phyloP scores from a whole-genome alignment of 1,284 basidiomycete species.

The Polyporus tsugae region DNA sequence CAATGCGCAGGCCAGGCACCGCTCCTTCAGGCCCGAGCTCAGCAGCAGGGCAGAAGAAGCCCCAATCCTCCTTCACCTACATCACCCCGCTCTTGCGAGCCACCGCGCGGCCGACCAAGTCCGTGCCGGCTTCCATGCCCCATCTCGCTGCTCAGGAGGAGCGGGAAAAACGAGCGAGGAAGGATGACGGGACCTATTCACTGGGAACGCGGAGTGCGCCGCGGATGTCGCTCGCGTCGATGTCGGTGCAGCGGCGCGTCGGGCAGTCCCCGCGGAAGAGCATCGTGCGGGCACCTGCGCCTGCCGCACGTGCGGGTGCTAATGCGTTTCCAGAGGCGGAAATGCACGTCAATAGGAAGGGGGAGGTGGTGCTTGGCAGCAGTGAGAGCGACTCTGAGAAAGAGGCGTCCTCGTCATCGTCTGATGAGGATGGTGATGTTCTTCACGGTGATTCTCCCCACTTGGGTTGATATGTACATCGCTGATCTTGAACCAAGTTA shows the following conservation, averaged over 20 bases:
- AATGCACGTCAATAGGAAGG: constrained; percentile 13
- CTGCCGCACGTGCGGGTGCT: not conserved
- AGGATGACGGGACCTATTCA: not conserved
- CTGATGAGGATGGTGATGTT: constrained; percentile 5
- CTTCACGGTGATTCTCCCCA: not conserved
- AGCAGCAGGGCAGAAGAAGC: not conserved
- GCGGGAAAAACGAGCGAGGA: not conserved
- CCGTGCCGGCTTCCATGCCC: constrained; percentile 6
- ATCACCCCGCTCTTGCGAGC: constrained; percentile 26
- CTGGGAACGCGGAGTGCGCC: constrained; percentile 14
- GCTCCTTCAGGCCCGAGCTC: not conserved
- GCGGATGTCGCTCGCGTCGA: constrained; percentile 22
- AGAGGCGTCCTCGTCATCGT: constrained; percentile 9
- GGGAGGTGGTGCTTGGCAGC: constrained; percentile 13
- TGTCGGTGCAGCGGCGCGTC: constrained; percentile 30
- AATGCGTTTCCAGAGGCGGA: not conserved
- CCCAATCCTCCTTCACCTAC: constrained; percentile 29
- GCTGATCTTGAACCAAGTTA: not conserved
- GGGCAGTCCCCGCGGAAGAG: constrained; percentile 22
- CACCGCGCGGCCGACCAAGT: constrained; percentile 16
- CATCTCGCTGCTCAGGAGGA: constrained; percentile 15
- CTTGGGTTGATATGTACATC: not conserved
- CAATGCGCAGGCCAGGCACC: constrained; percentile 9
- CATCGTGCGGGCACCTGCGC: not conserved
- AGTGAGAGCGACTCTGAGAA: constrained; percentile 15